These are phyloP conservation scores for Waitea zeae DNA, from an alignment of 1,284 basidiomycete species.

Conservation along the genomic window DNA sequence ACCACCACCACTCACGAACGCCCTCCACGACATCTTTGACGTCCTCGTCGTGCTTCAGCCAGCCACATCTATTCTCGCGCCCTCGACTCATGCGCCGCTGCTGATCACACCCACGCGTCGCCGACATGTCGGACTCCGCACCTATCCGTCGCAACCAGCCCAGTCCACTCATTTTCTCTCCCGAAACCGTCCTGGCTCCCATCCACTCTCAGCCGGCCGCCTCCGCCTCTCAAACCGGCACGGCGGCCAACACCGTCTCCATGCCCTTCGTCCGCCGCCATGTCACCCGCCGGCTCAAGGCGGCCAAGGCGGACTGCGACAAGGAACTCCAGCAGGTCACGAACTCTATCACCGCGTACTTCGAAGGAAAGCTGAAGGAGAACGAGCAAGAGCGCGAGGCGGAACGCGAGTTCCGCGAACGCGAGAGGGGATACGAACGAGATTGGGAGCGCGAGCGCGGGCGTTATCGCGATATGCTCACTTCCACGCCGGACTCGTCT, in stretches of 20 bases:
- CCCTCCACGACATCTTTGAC: background rate
- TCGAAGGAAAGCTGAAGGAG: conserved; percentile 76
- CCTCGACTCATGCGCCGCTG: background rate
- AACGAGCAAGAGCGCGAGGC: conserved; percentile 44
- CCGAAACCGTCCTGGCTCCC: conserved; percentile 41
- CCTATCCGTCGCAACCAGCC: conserved; percentile 21
- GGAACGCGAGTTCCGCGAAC: conserved; percentile 44
- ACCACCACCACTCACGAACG: background rate
- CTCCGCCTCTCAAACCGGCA: background rate
- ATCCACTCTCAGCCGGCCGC: conserved; percentile 7
- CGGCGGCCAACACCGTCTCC: conserved; percentile 52
- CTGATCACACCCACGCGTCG: background rate
- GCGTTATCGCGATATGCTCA: conserved; percentile 16
- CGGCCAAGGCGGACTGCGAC: conserved; percentile 92
- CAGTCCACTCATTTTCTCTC: conserved; percentile 59
- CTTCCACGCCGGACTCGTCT: too few species aligned
- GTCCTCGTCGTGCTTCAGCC: background rate
- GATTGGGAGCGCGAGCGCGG: conserved; percentile 16
- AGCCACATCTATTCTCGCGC: background rate
- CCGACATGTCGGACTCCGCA: background rate
- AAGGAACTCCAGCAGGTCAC: conserved; percentile 87
- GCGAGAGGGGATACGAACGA: conserved; percentile 17
- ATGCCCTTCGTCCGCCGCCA: conserved; percentile 89
- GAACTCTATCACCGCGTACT: conserved; percentile 83
- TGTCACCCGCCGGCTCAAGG: conserved; percentile 83